Percentiles rank a stretch among this genome's conserved stretches.
These are phyloP conservation scores for Sedum album DNA, from an alignment of 164 flowering plant genomes.

Conservation along the genomic window DNA sequence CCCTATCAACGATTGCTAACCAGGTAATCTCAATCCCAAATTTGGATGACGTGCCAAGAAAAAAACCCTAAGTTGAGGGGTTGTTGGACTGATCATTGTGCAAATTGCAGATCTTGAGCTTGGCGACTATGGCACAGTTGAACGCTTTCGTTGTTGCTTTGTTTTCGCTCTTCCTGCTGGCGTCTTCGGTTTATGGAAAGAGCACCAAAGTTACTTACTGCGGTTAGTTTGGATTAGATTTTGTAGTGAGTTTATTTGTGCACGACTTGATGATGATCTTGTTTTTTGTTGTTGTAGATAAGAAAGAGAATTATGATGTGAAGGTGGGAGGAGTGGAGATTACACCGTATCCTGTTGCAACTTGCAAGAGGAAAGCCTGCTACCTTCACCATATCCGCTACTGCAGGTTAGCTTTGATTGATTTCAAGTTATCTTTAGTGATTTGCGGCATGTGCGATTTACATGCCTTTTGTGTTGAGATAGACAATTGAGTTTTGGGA, in stretches of 20 bases:
- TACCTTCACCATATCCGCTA: constrained; percentile 23
- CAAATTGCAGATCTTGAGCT: neutral
- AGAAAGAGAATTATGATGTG: constrained; percentile 19
- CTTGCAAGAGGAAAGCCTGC: constrained; percentile 20
- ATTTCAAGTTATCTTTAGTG: neutral
- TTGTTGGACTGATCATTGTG: too few species aligned
- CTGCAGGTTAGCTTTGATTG: constrained; percentile 14
- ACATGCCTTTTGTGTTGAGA: neutral
- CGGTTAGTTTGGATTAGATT: constrained; percentile 9
- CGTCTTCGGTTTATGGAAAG: neutral
- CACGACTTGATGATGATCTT: neutral
- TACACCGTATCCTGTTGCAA: constrained; percentile 21
- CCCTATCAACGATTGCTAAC: neutral
- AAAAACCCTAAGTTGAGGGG: neutral
- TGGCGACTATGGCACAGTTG: neutral
- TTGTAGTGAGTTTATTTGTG: neutral
- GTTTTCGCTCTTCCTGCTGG: neutral
- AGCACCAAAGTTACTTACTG: constrained; percentile 13
- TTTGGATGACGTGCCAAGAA: neutral
- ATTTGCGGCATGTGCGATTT: neutral
- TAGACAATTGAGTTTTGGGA: neutral
- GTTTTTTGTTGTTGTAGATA: constrained; percentile 13
- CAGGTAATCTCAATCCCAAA: neutral
- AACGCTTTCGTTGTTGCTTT: neutral
- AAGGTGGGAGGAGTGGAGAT: constrained; percentile 23